Conservation (phyloP, 208 protist genomes). For the Trypanosoma platydactyli region DNA sequence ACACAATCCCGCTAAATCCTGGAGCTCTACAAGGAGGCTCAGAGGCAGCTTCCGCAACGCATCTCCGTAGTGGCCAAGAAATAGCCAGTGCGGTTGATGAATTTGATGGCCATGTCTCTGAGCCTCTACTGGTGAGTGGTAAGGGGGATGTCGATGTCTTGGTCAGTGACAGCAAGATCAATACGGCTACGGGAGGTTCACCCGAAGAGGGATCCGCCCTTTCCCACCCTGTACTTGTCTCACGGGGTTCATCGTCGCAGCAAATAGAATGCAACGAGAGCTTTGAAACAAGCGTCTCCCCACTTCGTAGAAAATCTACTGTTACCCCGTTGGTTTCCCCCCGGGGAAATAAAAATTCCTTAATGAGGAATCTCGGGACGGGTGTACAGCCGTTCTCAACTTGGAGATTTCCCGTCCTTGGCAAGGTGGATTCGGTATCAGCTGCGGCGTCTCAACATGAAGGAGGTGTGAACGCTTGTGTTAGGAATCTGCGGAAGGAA, state of each 20-base stretch:
- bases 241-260: background rate
- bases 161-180: too few species aligned
- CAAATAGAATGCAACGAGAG: background rate
- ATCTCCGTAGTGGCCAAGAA: background rate
- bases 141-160: too few species aligned
- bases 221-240: background rate
- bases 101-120: background rate
- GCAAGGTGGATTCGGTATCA: slow-evolving; percentile 1
- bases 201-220: background rate
- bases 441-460: background rate
- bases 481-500: background rate
- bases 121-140: too few species aligned
- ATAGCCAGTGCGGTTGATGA: background rate
- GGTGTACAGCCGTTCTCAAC: slow-evolving; percentile 18
- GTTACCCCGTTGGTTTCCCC: slow-evolving; percentile 11
- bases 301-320: background rate
- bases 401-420: slow-evolving; percentile 28
- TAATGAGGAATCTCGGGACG: background rate
- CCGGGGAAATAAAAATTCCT: background rate
- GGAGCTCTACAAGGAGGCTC: background rate
- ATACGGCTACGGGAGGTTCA: background rate
- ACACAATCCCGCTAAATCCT: background rate
- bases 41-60: background rate
- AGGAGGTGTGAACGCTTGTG: background rate
- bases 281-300: background rate